Conservation (phyloP, 2,329 filamentous ascomycete genomes). For the Anisogramma anomala region DNA sequence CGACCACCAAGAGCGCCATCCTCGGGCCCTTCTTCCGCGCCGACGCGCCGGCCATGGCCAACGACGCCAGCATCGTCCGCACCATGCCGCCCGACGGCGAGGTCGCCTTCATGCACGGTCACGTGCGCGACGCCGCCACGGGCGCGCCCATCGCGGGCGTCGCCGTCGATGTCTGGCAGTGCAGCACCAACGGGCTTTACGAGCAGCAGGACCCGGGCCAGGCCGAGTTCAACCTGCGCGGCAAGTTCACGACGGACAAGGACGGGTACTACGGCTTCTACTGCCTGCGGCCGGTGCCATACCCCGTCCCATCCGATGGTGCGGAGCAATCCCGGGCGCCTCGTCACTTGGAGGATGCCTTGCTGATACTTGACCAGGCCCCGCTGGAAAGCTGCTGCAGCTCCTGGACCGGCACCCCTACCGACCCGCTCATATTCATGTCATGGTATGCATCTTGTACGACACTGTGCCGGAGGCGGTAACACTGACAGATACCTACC, state of each 20-base stretch:
- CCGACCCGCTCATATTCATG: constrained; percentile 49
- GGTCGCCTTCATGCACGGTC: constrained; percentile 54
- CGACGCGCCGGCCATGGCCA: constrained; percentile 57
- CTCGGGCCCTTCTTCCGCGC: constrained; percentile 76
- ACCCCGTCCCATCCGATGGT: constrained; percentile 21
- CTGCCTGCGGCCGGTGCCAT: constrained; percentile 41
- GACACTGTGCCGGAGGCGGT: not conserved
- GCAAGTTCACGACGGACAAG: constrained; percentile 51
- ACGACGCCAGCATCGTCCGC: constrained; percentile 55
- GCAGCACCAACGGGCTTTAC: constrained; percentile 56
- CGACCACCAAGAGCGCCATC: constrained; percentile 61
- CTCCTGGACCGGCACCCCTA: constrained; percentile 45
- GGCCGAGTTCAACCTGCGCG: constrained; percentile 52
- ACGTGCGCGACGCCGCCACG: constrained; percentile 42
- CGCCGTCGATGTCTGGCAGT: constrained; percentile 68
- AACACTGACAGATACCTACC: not conserved
- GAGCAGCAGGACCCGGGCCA: constrained; percentile 58
- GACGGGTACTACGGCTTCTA: constrained; percentile 50
- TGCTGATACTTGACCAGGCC: constrained; percentile 29
- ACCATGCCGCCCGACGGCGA: constrained; percentile 37
- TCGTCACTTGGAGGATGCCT: not conserved
- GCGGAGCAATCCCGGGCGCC: not conserved
- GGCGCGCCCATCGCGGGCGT: constrained; percentile 54
- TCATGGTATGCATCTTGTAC: constrained; percentile 34
- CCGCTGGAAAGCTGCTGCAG: constrained; percentile 38